Percentiles rank a stretch among this genome's conserved stretches.
These are phyloP conservation scores for Dunaliella sp. DNA, from an alignment of 139 green algal genomes.

Conservation along the genomic window DNA sequence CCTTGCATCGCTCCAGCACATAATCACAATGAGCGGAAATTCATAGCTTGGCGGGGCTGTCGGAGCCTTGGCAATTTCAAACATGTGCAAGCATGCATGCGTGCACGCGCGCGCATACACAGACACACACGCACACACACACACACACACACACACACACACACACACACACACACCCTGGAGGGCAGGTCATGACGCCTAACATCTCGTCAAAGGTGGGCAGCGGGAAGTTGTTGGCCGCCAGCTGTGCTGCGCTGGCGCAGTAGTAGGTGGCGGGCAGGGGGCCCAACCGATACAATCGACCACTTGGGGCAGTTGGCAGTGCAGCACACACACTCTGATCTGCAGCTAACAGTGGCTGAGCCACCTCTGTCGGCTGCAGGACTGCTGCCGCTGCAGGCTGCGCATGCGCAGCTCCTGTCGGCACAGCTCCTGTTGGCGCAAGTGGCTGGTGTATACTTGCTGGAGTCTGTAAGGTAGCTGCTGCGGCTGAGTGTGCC, in stretches of 20 bases:
- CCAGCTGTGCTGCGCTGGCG: conserved; percentile 44
- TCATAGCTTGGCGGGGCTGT: no score
- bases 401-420: no score
- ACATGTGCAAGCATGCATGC: no score
- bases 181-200: conserved; percentile 27
- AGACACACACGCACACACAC: no score
- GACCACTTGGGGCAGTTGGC: background rate
- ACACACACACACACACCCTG: conserved; percentile 36
- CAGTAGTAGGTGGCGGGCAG: conserved; percentile 64
- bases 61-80: no score
- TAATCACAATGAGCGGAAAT: no score
- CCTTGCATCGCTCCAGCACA: no score
- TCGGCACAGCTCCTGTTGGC: no score
- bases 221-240: conserved; percentile 53
- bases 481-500: background rate
- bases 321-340: background rate
- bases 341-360: background rate
- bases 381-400: background rate
- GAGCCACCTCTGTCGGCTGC: background rate
- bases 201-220: conserved; percentile 26
- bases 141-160: no score
- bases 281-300: conserved; percentile 4
- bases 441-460: no score
- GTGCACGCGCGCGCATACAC: no score
- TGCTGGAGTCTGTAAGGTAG: no score